These are phyloP conservation scores for Candida frijolesensis DNA, from an alignment of 1,139 yeast species.

Conservation along the genomic window DNA sequence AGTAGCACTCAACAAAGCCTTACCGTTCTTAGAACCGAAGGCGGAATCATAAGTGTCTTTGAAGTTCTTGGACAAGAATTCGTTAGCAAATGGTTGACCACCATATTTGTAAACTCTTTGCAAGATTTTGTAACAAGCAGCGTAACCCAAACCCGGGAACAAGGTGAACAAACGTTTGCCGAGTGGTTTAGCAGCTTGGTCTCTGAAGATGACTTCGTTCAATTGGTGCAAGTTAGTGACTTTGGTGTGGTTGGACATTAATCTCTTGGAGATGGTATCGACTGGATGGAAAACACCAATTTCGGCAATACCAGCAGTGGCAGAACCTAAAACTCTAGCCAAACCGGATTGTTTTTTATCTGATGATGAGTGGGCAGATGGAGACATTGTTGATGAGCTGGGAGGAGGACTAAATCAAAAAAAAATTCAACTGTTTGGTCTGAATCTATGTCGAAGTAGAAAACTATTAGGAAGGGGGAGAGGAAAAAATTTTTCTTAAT, in stretches of 20 bases:
- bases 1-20: constrained; percentile 93
- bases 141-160: constrained; percentile 98
- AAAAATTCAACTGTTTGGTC: no score
- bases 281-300: constrained; percentile 98
- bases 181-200: constrained; percentile 72
- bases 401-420: background rate
- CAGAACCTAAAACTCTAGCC: constrained; percentile 95
- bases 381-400: constrained; percentile 42
- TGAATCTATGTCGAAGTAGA: background rate
- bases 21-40: constrained; percentile 94
- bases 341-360: constrained; percentile 88
- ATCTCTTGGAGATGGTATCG: constrained; percentile 95
- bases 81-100: constrained; percentile 98
- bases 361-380: constrained; percentile 36
- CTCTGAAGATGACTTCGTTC: constrained; percentile 84
- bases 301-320: constrained; percentile 96
- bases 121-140: constrained; percentile 93
- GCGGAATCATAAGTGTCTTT: constrained; percentile 66
- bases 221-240: constrained; percentile 65
- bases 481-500: constrained; percentile 4
- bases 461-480: background rate
- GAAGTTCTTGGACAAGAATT: constrained; percentile 78
- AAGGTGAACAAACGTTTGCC: constrained; percentile 76
- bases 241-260: constrained; percentile 90
- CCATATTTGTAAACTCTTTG: constrained; percentile 99